phyloP scores from a whole-genome alignment of 116 monocot genomes.

The Zostera marina region DNA sequence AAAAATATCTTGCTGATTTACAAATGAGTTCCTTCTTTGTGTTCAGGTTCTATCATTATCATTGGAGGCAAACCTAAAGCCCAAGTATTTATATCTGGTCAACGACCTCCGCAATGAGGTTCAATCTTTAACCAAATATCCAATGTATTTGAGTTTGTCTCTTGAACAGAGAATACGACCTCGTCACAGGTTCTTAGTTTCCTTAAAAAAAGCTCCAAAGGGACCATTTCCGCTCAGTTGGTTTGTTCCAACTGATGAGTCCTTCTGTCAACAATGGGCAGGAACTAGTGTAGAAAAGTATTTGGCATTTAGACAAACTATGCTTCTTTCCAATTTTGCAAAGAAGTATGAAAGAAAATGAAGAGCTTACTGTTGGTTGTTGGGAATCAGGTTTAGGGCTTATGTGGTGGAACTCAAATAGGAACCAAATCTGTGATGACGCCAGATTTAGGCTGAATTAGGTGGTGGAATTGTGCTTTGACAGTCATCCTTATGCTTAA shows the following conservation, averaged over 20 bases:
- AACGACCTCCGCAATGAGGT: conserved; percentile 91
- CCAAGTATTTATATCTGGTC: conserved; percentile 85
- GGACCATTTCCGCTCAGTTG: conserved; percentile 92
- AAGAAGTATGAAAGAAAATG: conserved; percentile 46
- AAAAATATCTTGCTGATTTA: not conserved
- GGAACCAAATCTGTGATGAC: no score
- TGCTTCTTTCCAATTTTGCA: conserved; percentile 42
- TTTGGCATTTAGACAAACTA: conserved; percentile 51
- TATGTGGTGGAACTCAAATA: no score
- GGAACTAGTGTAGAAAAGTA: conserved; percentile 79
- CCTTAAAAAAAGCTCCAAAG: conserved; percentile 76
- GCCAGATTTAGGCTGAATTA: no score
- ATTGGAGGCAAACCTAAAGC: conserved; percentile 74
- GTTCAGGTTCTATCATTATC: conserved; percentile 84
- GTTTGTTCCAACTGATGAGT: conserved; percentile 72
- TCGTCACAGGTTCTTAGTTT: conserved; percentile 72
- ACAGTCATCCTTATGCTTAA: no score
- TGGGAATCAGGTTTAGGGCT: no score
- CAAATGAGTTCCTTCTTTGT: not conserved
- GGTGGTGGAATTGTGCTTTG: no score
- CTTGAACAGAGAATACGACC: conserved; percentile 88
- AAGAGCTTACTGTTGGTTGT: conserved; percentile 1
- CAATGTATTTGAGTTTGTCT: conserved; percentile 87
- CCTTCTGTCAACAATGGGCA: conserved; percentile 85
- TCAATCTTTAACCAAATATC: conserved; percentile 75